phyloP scores from a whole-genome alignment of 352 stramenopile genomes.

The Globisporangium abappressorium region DNA sequence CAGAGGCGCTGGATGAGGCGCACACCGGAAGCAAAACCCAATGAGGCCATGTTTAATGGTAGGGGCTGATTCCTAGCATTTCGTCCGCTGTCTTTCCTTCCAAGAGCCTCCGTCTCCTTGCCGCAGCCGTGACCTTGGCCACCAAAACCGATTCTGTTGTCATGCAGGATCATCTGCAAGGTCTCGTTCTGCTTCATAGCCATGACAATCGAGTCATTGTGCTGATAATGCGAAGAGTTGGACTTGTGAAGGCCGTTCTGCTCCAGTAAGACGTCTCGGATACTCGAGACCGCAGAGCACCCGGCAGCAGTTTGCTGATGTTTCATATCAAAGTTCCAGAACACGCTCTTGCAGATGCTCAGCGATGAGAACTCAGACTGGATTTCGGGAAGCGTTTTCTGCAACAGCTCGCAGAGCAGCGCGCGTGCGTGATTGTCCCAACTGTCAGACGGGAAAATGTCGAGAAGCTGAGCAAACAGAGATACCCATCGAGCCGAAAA shows the following conservation, averaged over 20 bases:
- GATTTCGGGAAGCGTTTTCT: slow-evolving; percentile 21
- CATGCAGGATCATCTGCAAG: slow-evolving; percentile 20
- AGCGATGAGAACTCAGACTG: slow-evolving; percentile 10
- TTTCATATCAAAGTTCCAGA: not conserved
- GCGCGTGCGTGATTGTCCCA: slow-evolving; percentile 19
- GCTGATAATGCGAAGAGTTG: too few relatives aligned
- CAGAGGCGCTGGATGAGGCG: slow-evolving; percentile 32
- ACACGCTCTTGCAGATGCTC: slow-evolving; percentile 3
- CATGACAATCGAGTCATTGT: not conserved
- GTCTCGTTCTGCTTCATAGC: slow-evolving; percentile 26
- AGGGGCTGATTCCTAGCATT: not conserved
- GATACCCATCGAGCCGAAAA: slow-evolving; percentile 30
- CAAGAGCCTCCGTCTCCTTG: not conserved
- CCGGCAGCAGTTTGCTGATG: too few relatives aligned
- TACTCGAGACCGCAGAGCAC: not conserved
- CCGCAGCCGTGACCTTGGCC: not conserved
- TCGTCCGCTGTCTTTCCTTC: not conserved
- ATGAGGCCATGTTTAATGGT: not conserved
- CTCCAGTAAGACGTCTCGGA: not conserved
- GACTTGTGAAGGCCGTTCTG: not conserved
- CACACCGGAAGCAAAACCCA: slow-evolving; percentile 25
- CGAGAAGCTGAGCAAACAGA: slow-evolving; percentile 24
- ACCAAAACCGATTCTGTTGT: not conserved
- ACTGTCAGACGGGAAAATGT: slow-evolving; percentile 12
- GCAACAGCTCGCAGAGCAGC: slow-evolving; percentile 31